A percentile compares a stretch with the other conserved stretches of the same genome.
Evolutionary conservation across 768 basidiomycete genomes (phyloP).

Genomic region (Trametes coccinea): DNA sequence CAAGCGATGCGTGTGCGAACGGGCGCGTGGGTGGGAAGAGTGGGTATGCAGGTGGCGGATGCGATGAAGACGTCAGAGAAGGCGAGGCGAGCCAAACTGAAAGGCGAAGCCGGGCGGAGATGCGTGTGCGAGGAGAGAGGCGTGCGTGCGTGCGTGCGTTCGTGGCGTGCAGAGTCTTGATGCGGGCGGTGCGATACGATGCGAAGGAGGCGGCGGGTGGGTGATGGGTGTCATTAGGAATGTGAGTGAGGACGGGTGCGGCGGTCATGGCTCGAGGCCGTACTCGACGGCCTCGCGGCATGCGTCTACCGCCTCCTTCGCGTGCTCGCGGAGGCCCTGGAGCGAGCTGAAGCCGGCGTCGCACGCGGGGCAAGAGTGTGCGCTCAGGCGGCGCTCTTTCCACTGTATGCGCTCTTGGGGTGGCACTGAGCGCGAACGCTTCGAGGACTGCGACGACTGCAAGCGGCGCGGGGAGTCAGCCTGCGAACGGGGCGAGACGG

Average conservation of each 20-base stretch:
- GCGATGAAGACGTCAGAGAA: conserved; percentile 18
- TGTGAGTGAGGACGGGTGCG: neutral
- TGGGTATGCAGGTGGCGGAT: conserved; percentile 5
- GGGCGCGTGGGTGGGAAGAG: neutral
- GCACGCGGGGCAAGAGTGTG: conserved; percentile 74
- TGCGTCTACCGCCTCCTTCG: conserved; percentile 56
- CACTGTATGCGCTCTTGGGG: conserved; percentile 19
- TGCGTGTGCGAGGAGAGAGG: neutral
- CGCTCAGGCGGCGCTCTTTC: conserved; percentile 43
- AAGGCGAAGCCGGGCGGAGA: neutral
- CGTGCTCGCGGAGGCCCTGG: conserved; percentile 64
- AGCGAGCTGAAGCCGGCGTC: conserved; percentile 63
- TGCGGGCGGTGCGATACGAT: neutral
- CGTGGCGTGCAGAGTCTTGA: neutral
- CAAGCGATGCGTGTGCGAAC: conserved; percentile 11
- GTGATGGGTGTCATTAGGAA: neutral
- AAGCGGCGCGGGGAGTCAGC: conserved; percentile 22
- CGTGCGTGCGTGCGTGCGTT: neutral
- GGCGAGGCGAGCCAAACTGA: conserved; percentile 8
- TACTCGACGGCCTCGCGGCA: conserved; percentile 76
- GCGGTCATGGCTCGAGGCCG: conserved; percentile 55
- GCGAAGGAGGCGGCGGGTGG: neutral
- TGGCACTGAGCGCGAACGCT: conserved; percentile 52
- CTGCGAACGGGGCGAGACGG: neutral
- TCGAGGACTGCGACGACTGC: conserved; percentile 55